These are phyloP conservation scores for Ogataea glucozyma DNA, from an alignment of 805 yeast species.

Conservation along the genomic window DNA sequence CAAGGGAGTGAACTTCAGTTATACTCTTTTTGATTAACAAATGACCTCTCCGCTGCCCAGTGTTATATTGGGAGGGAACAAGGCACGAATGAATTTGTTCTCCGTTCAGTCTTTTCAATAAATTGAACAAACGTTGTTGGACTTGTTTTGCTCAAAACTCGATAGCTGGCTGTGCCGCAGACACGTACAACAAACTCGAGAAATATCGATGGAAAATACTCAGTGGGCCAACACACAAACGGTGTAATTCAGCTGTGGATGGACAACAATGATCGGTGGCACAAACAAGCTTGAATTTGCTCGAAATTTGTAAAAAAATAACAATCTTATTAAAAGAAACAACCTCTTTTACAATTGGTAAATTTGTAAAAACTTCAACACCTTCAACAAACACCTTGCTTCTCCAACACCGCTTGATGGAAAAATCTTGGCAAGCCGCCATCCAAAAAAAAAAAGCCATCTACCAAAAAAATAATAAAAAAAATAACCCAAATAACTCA, in stretches of 20 bases:
- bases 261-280: not conserved
- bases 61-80: not conserved
- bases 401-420: conserved; percentile 10
- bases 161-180: conserved; percentile 9
- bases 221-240: not conserved
- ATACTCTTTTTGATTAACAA: not conserved
- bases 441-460: conserved; percentile 7
- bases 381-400: conserved; percentile 9
- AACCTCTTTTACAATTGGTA: conserved; percentile 5
- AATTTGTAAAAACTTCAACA: conserved; percentile 7
- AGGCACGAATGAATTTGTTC: too few relatives aligned
- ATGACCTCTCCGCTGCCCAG: conserved; percentile 6
- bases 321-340: conserved; percentile 3
- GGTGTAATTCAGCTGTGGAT: conserved; percentile 2
- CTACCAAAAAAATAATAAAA: conserved; percentile 1
- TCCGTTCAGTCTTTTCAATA: too few relatives aligned
- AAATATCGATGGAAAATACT: not conserved
- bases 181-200: conserved; percentile 5
- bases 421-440: conserved; percentile 15
- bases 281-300: not conserved
- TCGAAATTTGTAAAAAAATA: not conserved
- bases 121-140: too few relatives aligned
- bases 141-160: not conserved
- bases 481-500: conserved; percentile 1
- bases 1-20: not conserved